Evolutionary conservation across 192 early-diverging fungal species (phyloP).

Genomic region (Chytriomyces confervae): DNA sequence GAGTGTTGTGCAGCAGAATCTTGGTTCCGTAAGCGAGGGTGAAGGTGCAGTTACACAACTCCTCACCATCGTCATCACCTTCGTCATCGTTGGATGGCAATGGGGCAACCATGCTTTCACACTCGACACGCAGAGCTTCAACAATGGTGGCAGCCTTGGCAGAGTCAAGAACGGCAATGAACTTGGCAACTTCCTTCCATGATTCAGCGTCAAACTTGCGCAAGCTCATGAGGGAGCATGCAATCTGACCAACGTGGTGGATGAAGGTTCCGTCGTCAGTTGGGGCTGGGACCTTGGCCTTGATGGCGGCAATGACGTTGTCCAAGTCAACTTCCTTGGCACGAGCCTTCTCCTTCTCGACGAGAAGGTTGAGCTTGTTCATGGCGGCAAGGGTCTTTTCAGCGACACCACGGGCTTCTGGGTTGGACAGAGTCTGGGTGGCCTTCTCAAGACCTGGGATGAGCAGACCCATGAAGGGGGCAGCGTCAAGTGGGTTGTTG

Average conservation of each 20-base stretch:
- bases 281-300: constrained; percentile 54
- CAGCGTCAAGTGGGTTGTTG: constrained; percentile 78
- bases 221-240: constrained; percentile 64
- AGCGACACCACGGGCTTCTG: constrained; percentile 77
- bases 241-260: constrained; percentile 65
- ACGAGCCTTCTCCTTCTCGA: constrained; percentile 45
- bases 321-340: constrained; percentile 50
- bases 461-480: constrained; percentile 79
- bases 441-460: constrained; percentile 79
- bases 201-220: constrained; percentile 69
- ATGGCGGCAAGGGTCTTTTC: constrained; percentile 66
- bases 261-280: constrained; percentile 50
- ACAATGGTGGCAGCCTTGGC: constrained; percentile 38
- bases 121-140: constrained; percentile 35
- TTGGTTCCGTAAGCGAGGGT: constrained; percentile 83
- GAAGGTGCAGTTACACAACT: constrained; percentile 79
- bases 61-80: constrained; percentile 56
- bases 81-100: constrained; percentile 50
- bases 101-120: constrained; percentile 46
- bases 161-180: constrained; percentile 59
- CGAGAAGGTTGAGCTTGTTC: constrained; percentile 46
- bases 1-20: constrained; percentile 75
- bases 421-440: constrained; percentile 76
- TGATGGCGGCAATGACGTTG: constrained; percentile 49
- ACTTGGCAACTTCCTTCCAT: constrained; percentile 66